Evolutionary conservation across 2,329 filamentous ascomycete genomes (phyloP).

Genomic region (Cercospora sp.): DNA sequence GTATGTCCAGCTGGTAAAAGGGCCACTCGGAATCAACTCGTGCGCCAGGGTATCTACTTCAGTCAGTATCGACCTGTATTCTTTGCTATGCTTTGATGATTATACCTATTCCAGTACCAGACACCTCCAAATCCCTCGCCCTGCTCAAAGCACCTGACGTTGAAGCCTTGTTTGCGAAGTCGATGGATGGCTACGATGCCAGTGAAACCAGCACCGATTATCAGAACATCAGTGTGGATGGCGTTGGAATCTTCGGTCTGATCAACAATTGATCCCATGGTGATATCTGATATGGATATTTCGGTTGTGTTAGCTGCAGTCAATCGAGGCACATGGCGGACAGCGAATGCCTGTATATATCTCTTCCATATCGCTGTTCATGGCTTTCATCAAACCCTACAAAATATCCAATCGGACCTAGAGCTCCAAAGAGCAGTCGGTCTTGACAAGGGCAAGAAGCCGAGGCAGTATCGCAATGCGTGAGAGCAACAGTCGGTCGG

Average conservation of each 20-base stretch:
- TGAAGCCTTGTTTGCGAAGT: constrained; percentile 37
- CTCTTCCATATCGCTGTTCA: background rate
- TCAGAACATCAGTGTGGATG: constrained; percentile 29
- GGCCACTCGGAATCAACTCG: constrained; percentile 51
- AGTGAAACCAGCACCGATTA: constrained; percentile 46
- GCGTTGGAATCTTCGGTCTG: background rate
- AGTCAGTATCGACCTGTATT: background rate
- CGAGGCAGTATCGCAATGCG: background rate
- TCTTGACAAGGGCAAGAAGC: background rate
- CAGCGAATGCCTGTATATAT: background rate
- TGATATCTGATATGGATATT: background rate
- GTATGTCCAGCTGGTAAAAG: constrained; percentile 51
- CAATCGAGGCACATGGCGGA: background rate
- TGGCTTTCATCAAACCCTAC: background rate
- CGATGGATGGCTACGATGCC: constrained; percentile 44
- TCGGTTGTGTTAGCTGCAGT: background rate
- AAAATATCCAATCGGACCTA: background rate
- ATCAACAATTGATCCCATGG: background rate
- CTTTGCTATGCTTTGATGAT: background rate
- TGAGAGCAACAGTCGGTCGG: background rate
- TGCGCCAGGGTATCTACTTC: constrained; percentile 43
- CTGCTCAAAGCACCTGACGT: constrained; percentile 40
- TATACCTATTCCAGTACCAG: constrained; percentile 43
- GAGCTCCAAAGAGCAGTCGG: background rate
- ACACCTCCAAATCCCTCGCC: constrained; percentile 42